Evolutionary conservation across 1,284 basidiomycete species (phyloP), one percentile per base, ranked within the genome.

Genomic region (Fistulinella staudtii): DNA sequence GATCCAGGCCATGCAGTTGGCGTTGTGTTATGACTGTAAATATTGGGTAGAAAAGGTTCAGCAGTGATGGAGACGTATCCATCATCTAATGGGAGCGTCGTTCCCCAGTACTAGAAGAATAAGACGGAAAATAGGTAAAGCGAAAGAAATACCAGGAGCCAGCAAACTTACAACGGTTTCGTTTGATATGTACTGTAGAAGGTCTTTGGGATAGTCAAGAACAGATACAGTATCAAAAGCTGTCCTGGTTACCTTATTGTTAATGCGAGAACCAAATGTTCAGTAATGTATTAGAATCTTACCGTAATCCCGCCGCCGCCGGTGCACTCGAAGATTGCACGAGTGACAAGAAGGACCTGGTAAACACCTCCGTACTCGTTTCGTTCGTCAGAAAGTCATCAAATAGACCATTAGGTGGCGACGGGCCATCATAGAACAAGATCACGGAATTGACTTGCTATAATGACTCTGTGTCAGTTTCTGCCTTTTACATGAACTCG

Each of bases 31-130:
- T 77, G 72, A 6, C 63, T 61, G 52, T 76, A 72, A 45, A 76
- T 46, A 27, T 53, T 56, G 1, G 73, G 58, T 9, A 78, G 63
- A 69, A 82, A 76, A 6, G 79, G 78, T 51, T 85, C 79, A 43
- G 79, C 68, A 46, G 70, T 73, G 53, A 79, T 80, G 18, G 74
- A 74, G 49, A 70, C 53, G 27, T 68, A 66, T 46, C 56, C 53
- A 15, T 36, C 43, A 23, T 40, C 35, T 8, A 59, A 15, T 8
- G 48, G 49, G 36, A 63, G 60, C 8, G 13, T 30, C 17, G 15
- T 39, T 36, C 55, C 54, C 39, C 40, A 49, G 23, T 27, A 27
- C 60, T 58, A 23, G 15, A 28, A 35, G 14, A 15, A 17, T 30
- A 3, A 22, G 9, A 1, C 7, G 14, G n/a, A n/a, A n/a, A 13